phyloP scores from a whole-genome alignment of 495 filamentous ascomycete genomes.

The Letharia columbiana region DNA sequence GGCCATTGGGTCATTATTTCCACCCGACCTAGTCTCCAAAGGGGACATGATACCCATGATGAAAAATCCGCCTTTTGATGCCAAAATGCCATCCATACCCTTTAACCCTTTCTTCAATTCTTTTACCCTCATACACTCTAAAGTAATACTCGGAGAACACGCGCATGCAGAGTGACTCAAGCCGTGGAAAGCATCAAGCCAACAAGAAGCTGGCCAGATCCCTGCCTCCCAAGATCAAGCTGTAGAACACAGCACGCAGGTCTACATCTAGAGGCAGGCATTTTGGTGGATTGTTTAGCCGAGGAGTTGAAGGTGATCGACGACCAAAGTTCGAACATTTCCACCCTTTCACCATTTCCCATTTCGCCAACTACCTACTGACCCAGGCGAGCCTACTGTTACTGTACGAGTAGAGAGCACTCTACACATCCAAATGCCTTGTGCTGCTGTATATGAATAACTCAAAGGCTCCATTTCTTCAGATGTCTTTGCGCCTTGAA shows the following conservation, averaged over 20 bases:
- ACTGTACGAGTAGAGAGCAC: not conserved
- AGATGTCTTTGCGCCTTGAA: not conserved
- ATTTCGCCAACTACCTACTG: not conserved
- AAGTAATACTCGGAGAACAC: no score
- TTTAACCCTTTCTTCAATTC: not conserved
- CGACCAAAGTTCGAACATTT: not conserved
- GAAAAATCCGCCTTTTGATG: not conserved
- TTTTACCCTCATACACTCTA: not conserved
- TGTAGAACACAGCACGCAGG: no score
- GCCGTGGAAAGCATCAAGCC: not conserved
- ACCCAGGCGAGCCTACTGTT: not conserved
- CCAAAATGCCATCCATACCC: no score
- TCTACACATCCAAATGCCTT: not conserved
- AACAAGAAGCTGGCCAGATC: not conserved
- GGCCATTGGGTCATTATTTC: not conserved
- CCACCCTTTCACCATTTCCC: not conserved
- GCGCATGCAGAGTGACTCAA: no score
- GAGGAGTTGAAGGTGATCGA: not conserved
- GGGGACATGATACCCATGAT: not conserved
- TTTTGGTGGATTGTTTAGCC: not conserved
- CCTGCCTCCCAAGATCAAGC: not conserved
- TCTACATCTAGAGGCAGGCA: no score
- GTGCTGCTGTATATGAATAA: not conserved
- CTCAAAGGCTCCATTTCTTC: not conserved
- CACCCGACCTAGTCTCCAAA: not conserved